These are phyloP conservation scores for Xylariaceae sp. DNA, from an alignment of 2,329 filamentous ascomycete species.

Conservation along the genomic window DNA sequence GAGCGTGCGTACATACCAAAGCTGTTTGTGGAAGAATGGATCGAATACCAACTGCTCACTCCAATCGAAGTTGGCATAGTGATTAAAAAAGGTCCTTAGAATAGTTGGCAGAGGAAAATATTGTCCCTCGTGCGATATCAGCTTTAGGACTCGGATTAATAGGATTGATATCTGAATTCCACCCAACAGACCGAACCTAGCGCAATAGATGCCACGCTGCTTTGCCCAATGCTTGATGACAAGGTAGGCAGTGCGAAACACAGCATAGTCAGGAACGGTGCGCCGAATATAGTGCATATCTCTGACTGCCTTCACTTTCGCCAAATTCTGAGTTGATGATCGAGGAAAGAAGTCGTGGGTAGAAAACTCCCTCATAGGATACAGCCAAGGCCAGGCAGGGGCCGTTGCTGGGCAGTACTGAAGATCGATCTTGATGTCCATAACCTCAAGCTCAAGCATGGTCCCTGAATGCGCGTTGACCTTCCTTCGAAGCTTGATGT, in stretches of 20 bases:
- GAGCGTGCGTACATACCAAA: slow-evolving; percentile 49
- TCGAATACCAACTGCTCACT: slow-evolving; percentile 50
- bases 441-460: slow-evolving; percentile 59
- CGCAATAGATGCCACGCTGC: slow-evolving; percentile 57
- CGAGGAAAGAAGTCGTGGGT: slow-evolving; percentile 48
- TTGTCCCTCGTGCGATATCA: slow-evolving; percentile 37
- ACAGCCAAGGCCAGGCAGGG: slow-evolving; percentile 50
- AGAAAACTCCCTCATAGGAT: slow-evolving; percentile 42
- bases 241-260: slow-evolving; percentile 55
- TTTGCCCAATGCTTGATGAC: slow-evolving; percentile 59
- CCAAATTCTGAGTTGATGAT: slow-evolving; percentile 50
- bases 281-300: slow-evolving; percentile 57
- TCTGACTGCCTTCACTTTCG: slow-evolving; percentile 59
- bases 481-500: slow-evolving; percentile 49
- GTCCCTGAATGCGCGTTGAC: slow-evolving; percentile 55
- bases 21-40: slow-evolving; percentile 50
- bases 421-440: slow-evolving; percentile 55
- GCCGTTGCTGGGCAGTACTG: slow-evolving; percentile 59
- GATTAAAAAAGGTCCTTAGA: slow-evolving; percentile 54
- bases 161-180: slow-evolving; percentile 61
- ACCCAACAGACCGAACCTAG: slow-evolving; percentile 60
- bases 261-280: slow-evolving; percentile 53
- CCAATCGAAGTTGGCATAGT: slow-evolving; percentile 61
- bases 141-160: slow-evolving; percentile 55
- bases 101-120: slow-evolving; percentile 45